Base-by-base conservation (phyloP, 2,329 filamentous ascomycete genomes). In the Penicillium hesseltinei region DNA sequence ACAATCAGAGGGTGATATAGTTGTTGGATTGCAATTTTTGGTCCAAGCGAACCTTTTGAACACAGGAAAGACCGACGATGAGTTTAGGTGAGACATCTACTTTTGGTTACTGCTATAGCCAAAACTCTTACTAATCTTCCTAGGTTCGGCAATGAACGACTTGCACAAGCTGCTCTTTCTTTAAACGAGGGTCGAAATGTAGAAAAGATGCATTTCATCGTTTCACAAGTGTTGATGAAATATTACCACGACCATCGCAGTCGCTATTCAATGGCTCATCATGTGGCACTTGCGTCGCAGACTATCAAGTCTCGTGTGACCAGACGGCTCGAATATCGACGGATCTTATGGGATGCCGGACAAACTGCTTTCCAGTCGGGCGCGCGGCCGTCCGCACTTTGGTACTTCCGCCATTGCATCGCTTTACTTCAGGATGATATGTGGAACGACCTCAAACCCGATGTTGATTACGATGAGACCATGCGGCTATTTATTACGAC, bases 131-230 rank as follows among this genome's bases (percentile, higher is more conserved):
- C 35, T 17, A 5, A 49, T 31, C 33, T 21, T 42, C 9, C 4
- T 60, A 86, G 87, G 35, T 97, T 97, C 71, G 87, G 88, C 35
- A 92, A 97, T 72, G 92, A 97, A 72, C 85, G 92, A 51, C 95
- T 95, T 67, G 82, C 92, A 50, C 86, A 89, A 69, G 91, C 90
- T 17, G 87, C 91, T 6, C 80, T 84, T 15, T 82, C 84, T 5
- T 78, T 96, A 51, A 85, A 84, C 60, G 87, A 92, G 69, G 86
- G 84, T 67, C 78, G 77, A 49, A 86, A 89, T 54, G 78, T 83
- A 23, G 79, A 83, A 21, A 89, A 89, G 65, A 97, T 97, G 92
- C 92, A 97, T 73, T 97, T 92, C 66, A 86, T 92, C 45, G 91
- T 97, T 66, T 89, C 90, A 0, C 88, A 91, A 69, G 88, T 88